Conservation (phyloP, 176 grass and related monocot species). For the Oryza glumipatula region DNA sequence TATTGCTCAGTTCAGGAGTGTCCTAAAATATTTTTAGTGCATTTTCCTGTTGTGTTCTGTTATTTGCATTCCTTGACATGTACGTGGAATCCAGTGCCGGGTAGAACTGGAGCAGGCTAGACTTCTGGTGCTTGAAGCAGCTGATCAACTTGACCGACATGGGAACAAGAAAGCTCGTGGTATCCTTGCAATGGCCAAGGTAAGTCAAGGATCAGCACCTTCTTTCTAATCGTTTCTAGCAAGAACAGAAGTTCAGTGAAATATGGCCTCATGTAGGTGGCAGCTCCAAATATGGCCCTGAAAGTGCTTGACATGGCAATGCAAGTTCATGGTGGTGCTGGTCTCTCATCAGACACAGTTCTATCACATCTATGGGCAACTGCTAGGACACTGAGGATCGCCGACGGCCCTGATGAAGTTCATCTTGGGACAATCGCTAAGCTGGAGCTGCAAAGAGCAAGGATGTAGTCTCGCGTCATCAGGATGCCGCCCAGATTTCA, state of each 20-base stretch:
- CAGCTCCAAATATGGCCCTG: conserved; percentile 95
- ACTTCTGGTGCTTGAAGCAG: conserved; percentile 91
- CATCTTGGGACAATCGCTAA: conserved; percentile 91
- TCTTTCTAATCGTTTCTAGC: neutral
- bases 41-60: neutral
- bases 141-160: conserved; percentile 76
- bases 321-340: conserved; percentile 91
- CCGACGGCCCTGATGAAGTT: conserved; percentile 94
- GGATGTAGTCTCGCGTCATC: conserved; percentile 43
- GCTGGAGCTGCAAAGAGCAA: conserved; percentile 71
- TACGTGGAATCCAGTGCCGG: conserved; percentile 64
- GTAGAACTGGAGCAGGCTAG: conserved; percentile 88
- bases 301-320: conserved; percentile 94
- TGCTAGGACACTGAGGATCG: conserved; percentile 75
- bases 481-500: neutral
- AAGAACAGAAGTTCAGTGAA: neutral
- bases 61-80: conserved; percentile 16
- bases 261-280: conserved; percentile 52
- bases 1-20: neutral
- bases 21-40: neutral
- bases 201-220: conserved; percentile 28
- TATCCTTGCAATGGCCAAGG: conserved; percentile 95
- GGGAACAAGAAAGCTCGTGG: conserved; percentile 86
- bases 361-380: conserved; percentile 88
- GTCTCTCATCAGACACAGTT: conserved; percentile 73